Percentiles rank a stretch among this genome's conserved stretches.
Conservation (phyloP, 208 protist genomes). For the Leishmania arabica region DNA sequence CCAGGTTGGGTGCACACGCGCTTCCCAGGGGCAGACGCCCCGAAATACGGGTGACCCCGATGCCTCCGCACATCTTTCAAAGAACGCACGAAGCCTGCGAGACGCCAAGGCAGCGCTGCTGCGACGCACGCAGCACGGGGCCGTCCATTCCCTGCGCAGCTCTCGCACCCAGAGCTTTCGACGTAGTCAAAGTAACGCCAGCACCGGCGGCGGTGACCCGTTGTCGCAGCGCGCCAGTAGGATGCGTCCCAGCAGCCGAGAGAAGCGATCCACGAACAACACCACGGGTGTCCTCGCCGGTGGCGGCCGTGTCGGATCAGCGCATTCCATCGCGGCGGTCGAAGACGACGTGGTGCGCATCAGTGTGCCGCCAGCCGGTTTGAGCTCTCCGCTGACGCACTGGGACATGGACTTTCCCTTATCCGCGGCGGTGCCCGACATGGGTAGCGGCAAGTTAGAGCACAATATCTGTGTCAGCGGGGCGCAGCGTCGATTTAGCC, state of each 20-base stretch:
- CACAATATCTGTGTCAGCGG: slow-evolving; percentile 8
- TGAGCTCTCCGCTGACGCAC: slow-evolving; percentile 1
- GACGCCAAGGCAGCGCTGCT: slow-evolving; percentile 36
- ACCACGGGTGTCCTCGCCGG: too few relatives aligned
- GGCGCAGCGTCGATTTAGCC: slow-evolving; percentile 16
- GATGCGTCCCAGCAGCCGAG: slow-evolving; percentile 3
- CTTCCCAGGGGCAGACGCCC: slow-evolving; percentile 2
- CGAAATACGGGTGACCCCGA: slow-evolving; percentile 3
- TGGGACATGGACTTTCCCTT: neutral
- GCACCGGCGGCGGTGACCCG: neutral
- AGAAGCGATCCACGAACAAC: slow-evolving; percentile 9
- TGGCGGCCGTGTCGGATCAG: slow-evolving; percentile 4
- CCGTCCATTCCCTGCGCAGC: slow-evolving; percentile 10
- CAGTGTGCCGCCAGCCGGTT: slow-evolving; percentile 2
- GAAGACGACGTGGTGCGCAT: slow-evolving; percentile 22
- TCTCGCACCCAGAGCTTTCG: slow-evolving; percentile 25
- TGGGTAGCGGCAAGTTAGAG: slow-evolving; percentile 1
- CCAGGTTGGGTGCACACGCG: slow-evolving; percentile 8
- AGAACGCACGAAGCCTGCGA: slow-evolving; percentile 16
- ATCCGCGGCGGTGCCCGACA: neutral
- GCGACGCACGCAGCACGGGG: slow-evolving; percentile 17
- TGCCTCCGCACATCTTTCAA: neutral
- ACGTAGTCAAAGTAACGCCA: slow-evolving; percentile 21
- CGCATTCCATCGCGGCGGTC: slow-evolving; percentile 3
- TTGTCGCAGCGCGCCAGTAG: slow-evolving; percentile 7